These are phyloP conservation scores for Houttuynia cordata DNA, from an alignment of 164 flowering plant species.

Conservation along the genomic window DNA sequence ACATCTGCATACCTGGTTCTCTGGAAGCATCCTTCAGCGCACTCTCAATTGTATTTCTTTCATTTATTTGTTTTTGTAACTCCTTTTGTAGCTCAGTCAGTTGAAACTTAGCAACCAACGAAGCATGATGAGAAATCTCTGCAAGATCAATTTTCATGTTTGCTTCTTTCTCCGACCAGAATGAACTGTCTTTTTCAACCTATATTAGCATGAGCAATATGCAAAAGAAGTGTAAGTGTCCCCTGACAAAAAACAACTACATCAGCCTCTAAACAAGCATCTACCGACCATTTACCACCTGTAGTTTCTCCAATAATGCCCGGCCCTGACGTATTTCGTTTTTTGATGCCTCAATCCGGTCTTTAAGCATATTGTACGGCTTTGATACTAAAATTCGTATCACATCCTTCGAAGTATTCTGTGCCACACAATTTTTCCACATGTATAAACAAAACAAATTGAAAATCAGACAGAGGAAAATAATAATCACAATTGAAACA, in stretches of 20 bases:
- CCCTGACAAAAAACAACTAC: constrained; percentile 4
- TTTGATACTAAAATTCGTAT: constrained; percentile 50
- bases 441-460: background rate
- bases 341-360: constrained; percentile 70
- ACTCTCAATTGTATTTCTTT: constrained; percentile 39
- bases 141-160: constrained; percentile 53
- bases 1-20: constrained; percentile 52
- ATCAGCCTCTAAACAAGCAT: constrained; percentile 20
- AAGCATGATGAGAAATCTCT: constrained; percentile 54
- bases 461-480: background rate
- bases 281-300: constrained; percentile 76
- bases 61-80: constrained; percentile 42
- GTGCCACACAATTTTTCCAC: constrained; percentile 10
- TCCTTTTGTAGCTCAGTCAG: constrained; percentile 40
- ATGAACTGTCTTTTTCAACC: constrained; percentile 68
- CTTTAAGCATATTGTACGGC: constrained; percentile 37
- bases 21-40: constrained; percentile 58
- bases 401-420: constrained; percentile 67
- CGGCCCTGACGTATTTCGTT: constrained; percentile 51
- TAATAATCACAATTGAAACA: background rate
- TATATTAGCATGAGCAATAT: constrained; percentile 17
- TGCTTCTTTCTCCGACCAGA: constrained; percentile 72
- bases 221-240: constrained; percentile 7
- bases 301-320: constrained; percentile 61
- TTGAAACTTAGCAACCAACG: constrained; percentile 40